Evolutionary conservation across 1,139 yeast genomes (phyloP), one percentile per base, ranked within the genome.

Genomic region (Geotrichum carabidarum): DNA sequence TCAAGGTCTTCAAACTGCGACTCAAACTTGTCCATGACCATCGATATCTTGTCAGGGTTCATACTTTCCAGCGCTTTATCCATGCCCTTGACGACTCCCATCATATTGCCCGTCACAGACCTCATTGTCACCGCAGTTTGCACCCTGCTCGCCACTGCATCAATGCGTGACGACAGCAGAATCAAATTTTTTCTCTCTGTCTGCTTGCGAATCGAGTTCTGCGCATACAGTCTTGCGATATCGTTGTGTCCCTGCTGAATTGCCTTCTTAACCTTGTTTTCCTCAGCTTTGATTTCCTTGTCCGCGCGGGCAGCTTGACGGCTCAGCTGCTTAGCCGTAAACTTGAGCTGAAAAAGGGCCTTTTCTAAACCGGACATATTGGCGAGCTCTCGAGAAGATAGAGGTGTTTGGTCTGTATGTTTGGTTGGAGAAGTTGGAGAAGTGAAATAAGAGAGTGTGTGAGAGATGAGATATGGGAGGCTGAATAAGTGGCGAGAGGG

Each of bases 41-140:
- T 72, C 7, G 97, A 88, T 42, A 94, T 93, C 63, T 62, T 64
- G 67, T 94, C 98, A 59, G 94, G 74, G 69, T 94, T 93, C 99
- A 94, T 94, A 41, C 95, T 84, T 65, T 88, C 95, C 72, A 94
- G 79, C 0, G 99, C 99, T 64, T 81, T 84, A 68, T 94, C 99
- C 99, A 94, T 93, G 12, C 98, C 98, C 64, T 78, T 81, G 52
- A 94, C 94, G 8, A 93, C 97, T 57, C 81, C 84, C 4, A 94
- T 81, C 98, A 94, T 93, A 63, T 90, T 91, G 0, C 94, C 93
- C 0, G 96, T 88, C 6, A 93, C 96, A 51, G 86, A 81, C 44
- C 96, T 78, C 99, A 93, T 93, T 0, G 98, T 91, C 4, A 91
- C 97, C 0, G 99, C 98, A 0, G 99, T 94, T 65, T 93, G 98